A percentile compares a stretch with the other conserved stretches of the same genome.
Evolutionary conservation across 2,329 filamentous ascomycete genomes (phyloP).

Genomic region (Sclerotinia subarctica): DNA sequence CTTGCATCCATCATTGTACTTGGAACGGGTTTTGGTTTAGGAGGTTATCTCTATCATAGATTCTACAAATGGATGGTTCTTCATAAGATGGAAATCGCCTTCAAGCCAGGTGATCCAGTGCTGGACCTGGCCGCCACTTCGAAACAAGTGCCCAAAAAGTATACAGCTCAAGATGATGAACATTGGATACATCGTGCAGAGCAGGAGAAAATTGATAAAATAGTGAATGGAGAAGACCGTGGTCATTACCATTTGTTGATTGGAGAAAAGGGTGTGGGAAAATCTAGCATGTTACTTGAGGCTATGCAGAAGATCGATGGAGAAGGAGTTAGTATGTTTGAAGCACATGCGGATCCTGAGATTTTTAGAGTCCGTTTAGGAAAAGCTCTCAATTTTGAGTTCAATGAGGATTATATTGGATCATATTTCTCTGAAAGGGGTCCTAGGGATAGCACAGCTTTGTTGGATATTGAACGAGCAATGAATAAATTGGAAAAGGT

Average conservation of each 20-base stretch:
- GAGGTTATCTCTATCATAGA: conserved; percentile 75
- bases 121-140: conserved; percentile 71
- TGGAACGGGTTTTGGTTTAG: conserved; percentile 60
- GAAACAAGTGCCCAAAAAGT: conserved; percentile 49
- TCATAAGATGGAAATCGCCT: conserved; percentile 90
- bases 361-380: conserved; percentile 92
- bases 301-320: conserved; percentile 92
- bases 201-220: conserved; percentile 76
- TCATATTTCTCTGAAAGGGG: conserved; percentile 93
- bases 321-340: conserved; percentile 89
- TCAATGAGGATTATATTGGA: conserved; percentile 96
- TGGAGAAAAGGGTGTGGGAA: conserved; percentile 94
- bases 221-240: conserved; percentile 66
- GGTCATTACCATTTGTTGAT: conserved; percentile 91
- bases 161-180: conserved; percentile 40
- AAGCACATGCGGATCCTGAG: conserved; percentile 91
- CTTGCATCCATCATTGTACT: conserved; percentile 71
- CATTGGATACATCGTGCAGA: conserved; percentile 85
- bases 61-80: conserved; percentile 88
- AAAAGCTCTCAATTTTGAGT: conserved; percentile 94
- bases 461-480: conserved; percentile 92
- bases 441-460: conserved; percentile 83
- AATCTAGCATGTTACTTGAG: conserved; percentile 94
- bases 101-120: conserved; percentile 86
- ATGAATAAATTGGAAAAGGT: conserved; percentile 99